Evolutionary conservation across 78 protist species (phyloP), one percentile per base, ranked within the genome.

Genomic region (Monocercomonoides exilis): DNA sequence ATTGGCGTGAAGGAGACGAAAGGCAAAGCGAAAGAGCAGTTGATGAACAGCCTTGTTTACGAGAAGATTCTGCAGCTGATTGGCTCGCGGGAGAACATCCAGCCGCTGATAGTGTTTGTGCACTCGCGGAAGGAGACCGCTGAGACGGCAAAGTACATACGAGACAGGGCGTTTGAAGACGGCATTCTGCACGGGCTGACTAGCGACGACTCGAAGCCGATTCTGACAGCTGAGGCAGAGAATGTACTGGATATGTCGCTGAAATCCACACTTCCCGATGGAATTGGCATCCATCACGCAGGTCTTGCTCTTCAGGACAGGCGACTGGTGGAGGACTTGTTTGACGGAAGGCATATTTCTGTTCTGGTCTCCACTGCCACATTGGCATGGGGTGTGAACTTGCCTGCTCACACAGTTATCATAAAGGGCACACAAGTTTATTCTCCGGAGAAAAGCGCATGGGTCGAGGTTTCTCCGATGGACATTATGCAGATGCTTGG

Each of bases 321-420:
- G 1, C 29, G 54, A 32, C 4, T 54, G 0, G 89, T 88, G 41
- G 91, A 88, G 84, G 85, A 44, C 2, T 64, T 84, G 80, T 89
- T 89, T 44, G 88, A 84, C 32, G 81, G 33, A 33, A 96, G 94
- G 89, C 92, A 97, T 41, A 34, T 80, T 0, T 87, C 93, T 1
- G 99, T 97, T 29, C 92, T 97, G 5, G 94, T 96, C 45, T 93
- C 97, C 3, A 98, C 99, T 0, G 96, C 99, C 21, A 98, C 99
- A 21, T 92, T 98, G 11, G 99, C 99, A 3, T 98, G 99, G 99
- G 99, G 99, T 63, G 99, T 98, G 44, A 98, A 98, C 92, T 87
- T 98, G 32, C 99, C 99, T 34, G 99, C 99, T 1, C 98, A 98
- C 90, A 88, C 98, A 0, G 99, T 98, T 35, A 96, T 98, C 87